Percentiles rank a stretch among this genome's conserved stretches.
Conservation (phyloP, 257 asterid genomes). For the Paulownia fortunei region DNA sequence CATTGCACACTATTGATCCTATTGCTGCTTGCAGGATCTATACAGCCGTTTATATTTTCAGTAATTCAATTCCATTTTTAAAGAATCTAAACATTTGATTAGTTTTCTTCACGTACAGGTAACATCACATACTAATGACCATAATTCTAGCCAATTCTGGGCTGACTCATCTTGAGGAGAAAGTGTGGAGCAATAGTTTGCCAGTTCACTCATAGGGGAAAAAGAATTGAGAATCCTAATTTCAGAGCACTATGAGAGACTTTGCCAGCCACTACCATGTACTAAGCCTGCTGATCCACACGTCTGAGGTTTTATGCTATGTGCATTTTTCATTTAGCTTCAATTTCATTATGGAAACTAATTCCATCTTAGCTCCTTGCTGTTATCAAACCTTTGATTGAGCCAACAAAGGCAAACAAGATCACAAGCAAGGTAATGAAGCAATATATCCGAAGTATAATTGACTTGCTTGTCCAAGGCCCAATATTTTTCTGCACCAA, state of each 20-base stretch:
- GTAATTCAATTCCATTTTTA: not conserved
- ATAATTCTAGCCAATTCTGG: too few species aligned
- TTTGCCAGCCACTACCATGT: too few species aligned
- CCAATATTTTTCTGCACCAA: constrained; percentile 55
- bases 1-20: not conserved
- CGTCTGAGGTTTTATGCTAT: not conserved
- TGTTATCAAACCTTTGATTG: constrained; percentile 58
- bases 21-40: too few species aligned
- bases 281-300: not conserved
- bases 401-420: constrained; percentile 75
- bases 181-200: too few species aligned
- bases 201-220: too few species aligned
- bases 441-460: constrained; percentile 52
- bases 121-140: too few species aligned
- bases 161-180: too few species aligned
- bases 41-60: not conserved
- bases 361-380: constrained; percentile 49
- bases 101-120: not conserved
- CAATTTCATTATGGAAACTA: not conserved
- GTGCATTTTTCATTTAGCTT: not conserved
- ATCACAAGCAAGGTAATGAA: constrained; percentile 52
- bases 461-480: constrained; percentile 48
- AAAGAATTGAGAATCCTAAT: too few species aligned
- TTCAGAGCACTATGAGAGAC: not conserved
- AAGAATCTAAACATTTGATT: not conserved